Evolutionary conservation across 352 stramenopile genomes (phyloP), one percentile per base, ranked within the genome.

Genomic region (Poterioochromonas sp.): DNA sequence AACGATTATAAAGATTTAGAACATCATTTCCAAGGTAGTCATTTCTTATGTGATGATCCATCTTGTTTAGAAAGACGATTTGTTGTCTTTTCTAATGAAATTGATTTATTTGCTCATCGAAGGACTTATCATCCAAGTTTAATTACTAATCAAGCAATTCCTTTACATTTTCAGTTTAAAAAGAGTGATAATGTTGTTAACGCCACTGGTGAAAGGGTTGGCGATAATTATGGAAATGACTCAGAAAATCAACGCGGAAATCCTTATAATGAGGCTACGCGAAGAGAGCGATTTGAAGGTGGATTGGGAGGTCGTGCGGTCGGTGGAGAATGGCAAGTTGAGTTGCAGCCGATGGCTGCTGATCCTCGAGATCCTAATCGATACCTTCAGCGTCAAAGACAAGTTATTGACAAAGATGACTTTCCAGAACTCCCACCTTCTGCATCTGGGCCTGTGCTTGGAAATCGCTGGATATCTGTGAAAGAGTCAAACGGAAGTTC

Each of bases 51-150:
- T 49, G 79, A 82, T 0, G 76, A 82, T 32, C 26, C 26, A 22
- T 34, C 40, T 15, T 82, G 79, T 71, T 43, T 82, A 22, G 44
- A 73, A 11, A 35, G 82, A 79, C n/a, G 70, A 47, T 82, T 82
- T 47, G 79, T 82, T 63, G 79, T 79, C 18, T 82, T 82, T 77
- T 12, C 12, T 20, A 63, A 80, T 64, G 76, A 60, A 11, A 80
- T 82, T 49, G 79, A 81, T 41, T 53, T 80, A 5, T 20, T 26
- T 18, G 69, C 11, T n/a, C 79, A 82, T 35, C 1, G 15, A 26
- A 20, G 20, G 22, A 20, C 1, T 0, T 54, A 18, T 20, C 77
- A 80, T 62, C 60, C 77, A n/a, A 3, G 53, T 54, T 3, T 58
- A 11, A n/a, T 2, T 2, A 26, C 40, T 32, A 8, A 8, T 35